phyloP scores from a whole-genome alignment of 148 eudicot genomes.

The Chenopodium formosanum region DNA sequence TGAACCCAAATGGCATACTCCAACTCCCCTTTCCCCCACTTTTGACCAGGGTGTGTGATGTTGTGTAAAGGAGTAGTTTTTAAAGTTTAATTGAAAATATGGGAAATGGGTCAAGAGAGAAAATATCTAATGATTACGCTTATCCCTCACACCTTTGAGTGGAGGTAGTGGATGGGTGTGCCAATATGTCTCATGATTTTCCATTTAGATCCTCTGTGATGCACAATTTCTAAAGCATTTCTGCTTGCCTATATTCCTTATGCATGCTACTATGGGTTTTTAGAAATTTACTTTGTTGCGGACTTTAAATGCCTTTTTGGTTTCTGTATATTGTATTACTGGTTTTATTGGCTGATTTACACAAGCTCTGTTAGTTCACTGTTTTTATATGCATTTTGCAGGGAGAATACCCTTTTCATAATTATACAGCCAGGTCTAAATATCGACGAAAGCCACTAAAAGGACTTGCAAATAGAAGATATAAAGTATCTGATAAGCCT shows the following conservation, averaged over 20 bases:
- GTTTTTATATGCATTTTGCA: slow-evolving; percentile 30
- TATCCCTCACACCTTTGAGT: neutral
- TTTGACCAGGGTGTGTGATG: neutral
- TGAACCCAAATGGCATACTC: neutral
- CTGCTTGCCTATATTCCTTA: neutral
- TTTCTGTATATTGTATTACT: neutral
- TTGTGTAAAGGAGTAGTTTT: neutral
- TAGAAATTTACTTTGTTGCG: neutral
- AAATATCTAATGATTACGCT: neutral
- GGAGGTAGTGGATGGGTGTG: neutral
- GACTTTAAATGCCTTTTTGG: neutral
- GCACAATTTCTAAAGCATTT: neutral
- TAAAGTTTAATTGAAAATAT: neutral
- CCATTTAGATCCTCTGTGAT: neutral
- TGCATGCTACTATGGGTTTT: neutral
- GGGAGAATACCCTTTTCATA: slow-evolving; percentile 95
- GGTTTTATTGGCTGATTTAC: neutral
- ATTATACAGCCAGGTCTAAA: slow-evolving; percentile 73
- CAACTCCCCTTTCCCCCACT: neutral
- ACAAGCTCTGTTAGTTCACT: neutral
- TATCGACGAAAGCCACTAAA: slow-evolving; percentile 49
- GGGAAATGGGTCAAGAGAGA: neutral
- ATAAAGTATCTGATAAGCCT: slow-evolving; percentile 24
- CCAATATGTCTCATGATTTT: neutral
- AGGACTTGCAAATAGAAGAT: slow-evolving; percentile 34